Percentiles rank a stretch among this genome's conserved stretches.
phyloP scores from a whole-genome alignment of 2,329 filamentous ascomycete species.

The Colletotrichum cereale region DNA sequence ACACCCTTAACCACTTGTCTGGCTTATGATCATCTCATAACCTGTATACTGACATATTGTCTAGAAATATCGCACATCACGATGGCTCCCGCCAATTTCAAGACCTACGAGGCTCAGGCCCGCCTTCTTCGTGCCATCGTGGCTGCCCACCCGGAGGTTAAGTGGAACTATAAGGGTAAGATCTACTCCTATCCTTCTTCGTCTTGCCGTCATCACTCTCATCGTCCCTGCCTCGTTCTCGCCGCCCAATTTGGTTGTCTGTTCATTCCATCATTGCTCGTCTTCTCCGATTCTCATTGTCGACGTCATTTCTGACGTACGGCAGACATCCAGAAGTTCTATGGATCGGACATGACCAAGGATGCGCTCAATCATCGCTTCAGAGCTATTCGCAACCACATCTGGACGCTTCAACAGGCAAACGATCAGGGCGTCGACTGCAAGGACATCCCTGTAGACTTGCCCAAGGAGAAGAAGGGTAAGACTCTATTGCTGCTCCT shows the following conservation, averaged over 20 bases:
- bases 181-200: neutral
- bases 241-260: neutral
- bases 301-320: constrained; percentile 35
- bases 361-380: constrained; percentile 65
- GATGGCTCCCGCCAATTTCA: constrained; percentile 69
- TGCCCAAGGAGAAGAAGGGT: constrained; percentile 57
- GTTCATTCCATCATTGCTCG: neutral
- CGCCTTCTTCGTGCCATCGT: constrained; percentile 72
- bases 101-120: constrained; percentile 69
- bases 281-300: neutral
- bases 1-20: neutral
- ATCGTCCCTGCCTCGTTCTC: neutral
- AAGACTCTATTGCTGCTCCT: constrained; percentile 42
- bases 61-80: constrained; percentile 25
- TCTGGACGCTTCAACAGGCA: constrained; percentile 52
- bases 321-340: constrained; percentile 61
- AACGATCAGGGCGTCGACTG: constrained; percentile 55
- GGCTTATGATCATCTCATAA: too few relatives aligned
- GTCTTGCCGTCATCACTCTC: neutral
- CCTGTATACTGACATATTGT: constrained; percentile 5
- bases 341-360: constrained; percentile 63
- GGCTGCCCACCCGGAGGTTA: constrained; percentile 65
- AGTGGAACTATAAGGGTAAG: constrained; percentile 74
- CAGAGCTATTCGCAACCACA: constrained; percentile 59
- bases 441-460: constrained; percentile 54